These are phyloP conservation scores for Apiospora saccharicola DNA, from an alignment of 2,329 filamentous ascomycete species.

Conservation along the genomic window DNA sequence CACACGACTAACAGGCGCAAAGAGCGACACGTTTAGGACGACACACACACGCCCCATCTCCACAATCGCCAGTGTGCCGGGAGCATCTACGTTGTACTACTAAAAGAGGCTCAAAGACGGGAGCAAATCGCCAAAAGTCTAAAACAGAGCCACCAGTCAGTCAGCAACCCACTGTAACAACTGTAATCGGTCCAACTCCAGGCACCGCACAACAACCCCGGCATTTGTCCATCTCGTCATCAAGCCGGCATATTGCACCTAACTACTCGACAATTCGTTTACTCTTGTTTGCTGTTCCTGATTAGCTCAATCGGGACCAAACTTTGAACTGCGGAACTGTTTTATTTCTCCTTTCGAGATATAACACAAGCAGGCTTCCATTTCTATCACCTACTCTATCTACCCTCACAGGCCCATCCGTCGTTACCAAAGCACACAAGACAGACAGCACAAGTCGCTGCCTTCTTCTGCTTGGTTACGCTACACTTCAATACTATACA, in stretches of 20 bases:
- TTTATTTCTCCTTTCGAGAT: constrained; percentile 4
- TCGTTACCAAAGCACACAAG: background rate
- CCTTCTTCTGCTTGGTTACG: background rate
- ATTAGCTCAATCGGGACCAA: constrained; percentile 5
- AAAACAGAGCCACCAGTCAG: constrained; percentile 18
- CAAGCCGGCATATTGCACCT: constrained; percentile 15
- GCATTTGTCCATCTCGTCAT: constrained; percentile 21
- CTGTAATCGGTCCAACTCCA: constrained; percentile 16
- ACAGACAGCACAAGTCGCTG: background rate
- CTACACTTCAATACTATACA: background rate
- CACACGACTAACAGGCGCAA: constrained; percentile 13
- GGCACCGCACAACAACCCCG: constrained; percentile 6
- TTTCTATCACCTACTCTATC: background rate
- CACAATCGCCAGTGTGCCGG: constrained; percentile 17
- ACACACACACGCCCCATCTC: background rate
- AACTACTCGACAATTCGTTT: background rate
- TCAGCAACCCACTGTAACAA: constrained; percentile 16
- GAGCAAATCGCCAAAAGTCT: constrained; percentile 19
- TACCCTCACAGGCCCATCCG: background rate
- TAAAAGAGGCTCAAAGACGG: constrained; percentile 12
- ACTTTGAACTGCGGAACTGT: background rate
- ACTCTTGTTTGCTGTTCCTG: constrained; percentile 16
- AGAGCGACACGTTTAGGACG: background rate
- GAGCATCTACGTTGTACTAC: constrained; percentile 11
- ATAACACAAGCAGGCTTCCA: background rate